Percentiles rank a stretch among this genome's conserved stretches.
Conservation (phyloP, 495 filamentous ascomycete genomes). For the Aspergillus asperescens region DNA sequence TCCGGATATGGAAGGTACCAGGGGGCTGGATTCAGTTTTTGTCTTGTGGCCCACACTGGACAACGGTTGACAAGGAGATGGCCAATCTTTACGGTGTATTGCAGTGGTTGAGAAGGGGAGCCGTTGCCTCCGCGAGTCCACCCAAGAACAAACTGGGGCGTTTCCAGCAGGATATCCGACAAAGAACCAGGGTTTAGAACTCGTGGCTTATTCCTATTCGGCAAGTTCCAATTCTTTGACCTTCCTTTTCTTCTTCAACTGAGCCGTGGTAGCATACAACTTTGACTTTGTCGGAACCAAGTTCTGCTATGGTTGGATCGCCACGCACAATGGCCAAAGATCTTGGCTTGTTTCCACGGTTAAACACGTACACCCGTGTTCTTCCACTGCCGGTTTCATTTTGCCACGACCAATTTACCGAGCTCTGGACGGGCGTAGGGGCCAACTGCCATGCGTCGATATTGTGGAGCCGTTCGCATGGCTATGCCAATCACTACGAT, state of each 20-base stretch:
- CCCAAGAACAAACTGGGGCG: too few relatives aligned
- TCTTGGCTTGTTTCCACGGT: constrained; percentile 3
- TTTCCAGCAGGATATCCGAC: neutral
- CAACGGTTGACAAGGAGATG: neutral
- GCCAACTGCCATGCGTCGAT: neutral
- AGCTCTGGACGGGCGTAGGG: neutral
- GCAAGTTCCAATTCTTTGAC: neutral
- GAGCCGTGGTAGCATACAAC: constrained; percentile 4
- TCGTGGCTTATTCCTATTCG: neutral
- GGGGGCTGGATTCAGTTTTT: neutral
- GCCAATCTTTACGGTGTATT: neutral
- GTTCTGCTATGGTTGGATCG: neutral
- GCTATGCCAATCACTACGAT: neutral
- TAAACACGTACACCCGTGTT: neutral
- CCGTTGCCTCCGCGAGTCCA: neutral
- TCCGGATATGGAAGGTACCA: neutral
- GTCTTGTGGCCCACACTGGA: neutral
- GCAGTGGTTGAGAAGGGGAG: neutral
- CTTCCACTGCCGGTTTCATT: neutral
- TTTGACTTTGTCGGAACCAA: constrained; percentile 15
- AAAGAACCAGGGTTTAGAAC: neutral
- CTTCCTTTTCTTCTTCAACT: constrained; percentile 1
- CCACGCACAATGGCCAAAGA: neutral
- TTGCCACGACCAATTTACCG: constrained; percentile 1
- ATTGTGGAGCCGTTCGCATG: neutral